Percentiles rank a stretch among this genome's conserved stretches.
Conservation (phyloP, 805 yeast species). For the Zygosaccharomyces siamensis region DNA sequence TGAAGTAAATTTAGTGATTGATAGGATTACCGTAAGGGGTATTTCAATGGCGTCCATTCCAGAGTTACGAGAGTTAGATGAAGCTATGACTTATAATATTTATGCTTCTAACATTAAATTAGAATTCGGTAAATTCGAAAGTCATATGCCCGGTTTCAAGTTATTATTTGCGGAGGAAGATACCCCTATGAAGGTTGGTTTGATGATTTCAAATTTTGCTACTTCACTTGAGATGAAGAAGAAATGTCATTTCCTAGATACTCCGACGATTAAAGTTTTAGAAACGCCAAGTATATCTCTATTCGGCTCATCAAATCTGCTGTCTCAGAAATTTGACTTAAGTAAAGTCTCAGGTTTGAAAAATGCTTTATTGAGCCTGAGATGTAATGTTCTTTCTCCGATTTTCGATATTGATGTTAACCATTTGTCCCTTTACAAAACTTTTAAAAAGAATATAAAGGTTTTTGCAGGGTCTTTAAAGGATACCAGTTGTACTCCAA, state of each 20-base stretch:
- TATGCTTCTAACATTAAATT: constrained; percentile 26
- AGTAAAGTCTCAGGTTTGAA: constrained; percentile 19
- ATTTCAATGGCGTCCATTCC: constrained; percentile 23
- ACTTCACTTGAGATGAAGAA: constrained; percentile 29
- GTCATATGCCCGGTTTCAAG: constrained; percentile 45
- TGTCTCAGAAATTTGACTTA: constrained; percentile 35
- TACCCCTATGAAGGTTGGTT: constrained; percentile 39
- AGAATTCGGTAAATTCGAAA: constrained; percentile 28
- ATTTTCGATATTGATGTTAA: constrained; percentile 42
- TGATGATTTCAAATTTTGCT: constrained; percentile 38
- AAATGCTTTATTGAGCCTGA: constrained; percentile 35
- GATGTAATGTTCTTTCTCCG: constrained; percentile 42
- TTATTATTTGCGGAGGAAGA: constrained; percentile 39
- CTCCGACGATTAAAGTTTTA: constrained; percentile 19
- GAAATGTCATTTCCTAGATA: constrained; percentile 8
- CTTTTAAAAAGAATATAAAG: constrained; percentile 28
- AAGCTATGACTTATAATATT: constrained; percentile 22
- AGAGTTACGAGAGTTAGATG: constrained; percentile 19
- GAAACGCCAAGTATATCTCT: constrained; percentile 39
- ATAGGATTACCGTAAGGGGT: constrained; percentile 20
- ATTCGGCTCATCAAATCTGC: constrained; percentile 39
- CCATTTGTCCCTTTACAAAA: constrained; percentile 37
- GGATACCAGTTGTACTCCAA: constrained; percentile 5
- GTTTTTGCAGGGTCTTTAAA: constrained; percentile 24
- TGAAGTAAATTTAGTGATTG: constrained; percentile 23